These are phyloP conservation scores for Stagonosporopsis rhizophila DNA, from an alignment of 2,329 filamentous ascomycete genomes.

Conservation along the genomic window DNA sequence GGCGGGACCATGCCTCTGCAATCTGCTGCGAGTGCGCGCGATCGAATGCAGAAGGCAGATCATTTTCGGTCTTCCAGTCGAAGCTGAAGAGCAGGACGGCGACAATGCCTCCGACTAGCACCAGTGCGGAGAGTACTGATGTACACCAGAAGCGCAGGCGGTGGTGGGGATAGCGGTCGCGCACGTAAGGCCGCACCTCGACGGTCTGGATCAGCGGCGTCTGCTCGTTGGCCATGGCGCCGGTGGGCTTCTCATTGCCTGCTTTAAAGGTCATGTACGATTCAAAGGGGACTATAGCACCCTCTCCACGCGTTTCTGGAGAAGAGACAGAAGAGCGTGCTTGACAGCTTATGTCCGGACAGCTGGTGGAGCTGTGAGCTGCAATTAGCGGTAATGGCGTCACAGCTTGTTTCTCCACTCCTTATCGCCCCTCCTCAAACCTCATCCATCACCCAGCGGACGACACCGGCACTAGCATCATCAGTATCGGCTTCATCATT, in stretches of 20 bases:
- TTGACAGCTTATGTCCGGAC: slow-evolving; percentile 13
- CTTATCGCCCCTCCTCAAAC: slow-evolving; percentile 2
- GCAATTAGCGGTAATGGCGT: slow-evolving; percentile 10
- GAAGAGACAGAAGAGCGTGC: background rate
- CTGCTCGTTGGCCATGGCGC: slow-evolving; percentile 61
- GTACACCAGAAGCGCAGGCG: slow-evolving; percentile 72
- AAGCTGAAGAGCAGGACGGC: slow-evolving; percentile 50
- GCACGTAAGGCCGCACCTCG: slow-evolving; percentile 58
- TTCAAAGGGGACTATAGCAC: background rate
- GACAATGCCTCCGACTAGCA: slow-evolving; percentile 48
- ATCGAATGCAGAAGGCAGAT: slow-evolving; percentile 16
- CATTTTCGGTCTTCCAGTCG: slow-evolving; percentile 3
- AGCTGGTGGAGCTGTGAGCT: slow-evolving; percentile 12
- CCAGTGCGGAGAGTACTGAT: slow-evolving; percentile 55
- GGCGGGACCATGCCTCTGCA: slow-evolving; percentile 51
- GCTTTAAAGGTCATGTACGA: slow-evolving; percentile 24
- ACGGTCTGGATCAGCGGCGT: slow-evolving; percentile 74
- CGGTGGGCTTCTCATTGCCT: slow-evolving; percentile 36
- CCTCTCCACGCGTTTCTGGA: background rate
- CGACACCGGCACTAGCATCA: background rate
- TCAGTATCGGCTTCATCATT: background rate
- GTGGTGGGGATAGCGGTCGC: slow-evolving; percentile 60
- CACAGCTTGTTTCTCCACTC: slow-evolving; percentile 7
- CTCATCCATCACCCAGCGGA: background rate
- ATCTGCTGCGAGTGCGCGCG: slow-evolving; percentile 33